Evolutionary conservation across 805 yeast species (phyloP).

Genomic region (Metschnikowia gelsemii): DNA sequence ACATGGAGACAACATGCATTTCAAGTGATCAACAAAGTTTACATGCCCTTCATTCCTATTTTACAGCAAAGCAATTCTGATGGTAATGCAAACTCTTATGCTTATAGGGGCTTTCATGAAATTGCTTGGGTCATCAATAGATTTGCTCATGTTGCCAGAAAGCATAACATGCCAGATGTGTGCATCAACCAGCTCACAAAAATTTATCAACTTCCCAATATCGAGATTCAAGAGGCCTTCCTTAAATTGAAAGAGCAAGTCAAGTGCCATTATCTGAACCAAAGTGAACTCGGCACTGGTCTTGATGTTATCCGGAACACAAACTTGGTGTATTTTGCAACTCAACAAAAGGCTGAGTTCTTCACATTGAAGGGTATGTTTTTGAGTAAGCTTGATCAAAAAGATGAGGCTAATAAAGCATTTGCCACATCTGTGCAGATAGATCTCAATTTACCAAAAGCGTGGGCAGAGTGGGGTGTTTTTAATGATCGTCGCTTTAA

Average conservation of each 20-base stretch:
- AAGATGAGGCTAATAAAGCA: slow-evolving; percentile 95
- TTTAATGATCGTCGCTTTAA: slow-evolving; percentile 87
- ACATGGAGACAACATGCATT: slow-evolving; percentile 99
- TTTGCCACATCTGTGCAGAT: slow-evolving; percentile 97
- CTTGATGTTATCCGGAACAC: slow-evolving; percentile 96
- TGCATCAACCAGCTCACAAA: slow-evolving; percentile 89
- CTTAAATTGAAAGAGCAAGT: slow-evolving; percentile 95
- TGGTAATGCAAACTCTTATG: slow-evolving; percentile 82
- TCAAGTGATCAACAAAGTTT: slow-evolving; percentile 90
- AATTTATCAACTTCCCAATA: slow-evolving; percentile 93
- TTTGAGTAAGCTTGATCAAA: slow-evolving; percentile 81
- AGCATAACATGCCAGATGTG: slow-evolving; percentile 95
- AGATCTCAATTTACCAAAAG: slow-evolving; percentile 90
- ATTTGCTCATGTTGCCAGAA: slow-evolving; percentile 97
- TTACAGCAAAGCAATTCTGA: slow-evolving; percentile 67
- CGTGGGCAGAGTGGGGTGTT: slow-evolving; percentile 99
- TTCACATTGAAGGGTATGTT: slow-evolving; percentile 98
- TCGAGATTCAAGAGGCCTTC: slow-evolving; percentile 97
- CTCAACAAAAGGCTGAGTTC: slow-evolving; percentile 97
- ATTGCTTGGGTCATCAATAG: slow-evolving; percentile 98
- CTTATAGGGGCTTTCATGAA: slow-evolving; percentile 97
- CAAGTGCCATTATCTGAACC: slow-evolving; percentile 92
- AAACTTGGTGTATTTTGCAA: slow-evolving; percentile 90
- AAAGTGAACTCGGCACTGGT: slow-evolving; percentile 89
- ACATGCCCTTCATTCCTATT: slow-evolving; percentile 87